Conservation (phyloP, 1,284 basidiomycete species). For the Cerioporus squamosus region DNA sequence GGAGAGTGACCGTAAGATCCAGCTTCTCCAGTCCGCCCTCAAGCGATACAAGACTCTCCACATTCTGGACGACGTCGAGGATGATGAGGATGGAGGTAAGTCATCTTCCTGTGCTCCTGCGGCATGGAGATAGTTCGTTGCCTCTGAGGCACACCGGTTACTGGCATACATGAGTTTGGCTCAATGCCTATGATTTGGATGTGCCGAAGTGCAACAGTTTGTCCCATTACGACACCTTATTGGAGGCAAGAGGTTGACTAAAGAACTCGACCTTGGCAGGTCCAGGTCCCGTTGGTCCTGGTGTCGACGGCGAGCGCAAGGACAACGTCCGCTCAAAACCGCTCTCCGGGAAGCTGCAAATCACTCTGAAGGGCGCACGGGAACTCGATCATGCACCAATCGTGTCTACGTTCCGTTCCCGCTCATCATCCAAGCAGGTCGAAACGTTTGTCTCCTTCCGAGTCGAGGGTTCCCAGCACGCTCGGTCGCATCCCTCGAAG, state of each 20-base stretch:
- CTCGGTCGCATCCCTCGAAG: slow-evolving; percentile 90
- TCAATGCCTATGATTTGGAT: too few species aligned
- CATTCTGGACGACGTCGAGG: slow-evolving; percentile 88
- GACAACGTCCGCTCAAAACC: slow-evolving; percentile 91
- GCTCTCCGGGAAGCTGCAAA: slow-evolving; percentile 90
- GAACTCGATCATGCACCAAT: slow-evolving; percentile 95
- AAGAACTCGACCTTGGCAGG: background rate
- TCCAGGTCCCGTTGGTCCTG: slow-evolving; percentile 43
- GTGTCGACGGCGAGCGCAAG: slow-evolving; percentile 88
- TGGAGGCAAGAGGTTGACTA: background rate
- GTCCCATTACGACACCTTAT: too few species aligned
- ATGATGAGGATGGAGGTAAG: slow-evolving; percentile 66
- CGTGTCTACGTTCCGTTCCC: slow-evolving; percentile 55
- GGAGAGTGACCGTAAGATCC: slow-evolving; percentile 96
- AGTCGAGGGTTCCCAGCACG: slow-evolving; percentile 94
- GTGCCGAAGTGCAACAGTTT: too few species aligned
- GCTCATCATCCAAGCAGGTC: slow-evolving; percentile 79
- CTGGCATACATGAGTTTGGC: too few species aligned
- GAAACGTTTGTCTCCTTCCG: slow-evolving; percentile 96
- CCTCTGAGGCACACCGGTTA: too few species aligned
- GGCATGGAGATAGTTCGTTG: too few species aligned
- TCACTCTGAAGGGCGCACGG: slow-evolving; percentile 88
- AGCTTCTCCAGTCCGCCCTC: slow-evolving; percentile 88
- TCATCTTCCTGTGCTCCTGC: slow-evolving; percentile 7
- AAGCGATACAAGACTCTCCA: slow-evolving; percentile 97